Evolutionary conservation across 495 filamentous ascomycete genomes (phyloP).

Genomic region (Lophiostoma macrostomum): DNA sequence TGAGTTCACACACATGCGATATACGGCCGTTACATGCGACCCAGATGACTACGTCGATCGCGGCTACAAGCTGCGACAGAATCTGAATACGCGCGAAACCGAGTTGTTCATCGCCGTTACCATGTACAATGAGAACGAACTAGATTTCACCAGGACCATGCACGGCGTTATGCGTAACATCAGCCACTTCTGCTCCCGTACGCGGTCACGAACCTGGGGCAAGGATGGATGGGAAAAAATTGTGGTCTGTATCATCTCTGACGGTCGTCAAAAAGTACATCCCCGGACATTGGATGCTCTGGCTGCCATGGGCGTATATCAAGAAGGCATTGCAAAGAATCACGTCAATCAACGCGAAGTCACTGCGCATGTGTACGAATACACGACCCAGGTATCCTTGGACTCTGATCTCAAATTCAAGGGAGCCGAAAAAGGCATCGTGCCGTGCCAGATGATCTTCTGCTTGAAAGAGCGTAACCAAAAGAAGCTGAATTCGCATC

Average conservation of each 20-base stretch:
- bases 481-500: slow-evolving; percentile 97
- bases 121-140: slow-evolving; percentile 99
- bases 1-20: slow-evolving; percentile 99
- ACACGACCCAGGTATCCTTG: slow-evolving; percentile 95
- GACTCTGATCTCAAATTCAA: slow-evolving; percentile 97
- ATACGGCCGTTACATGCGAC: slow-evolving; percentile 98
- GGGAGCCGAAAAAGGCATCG: slow-evolving; percentile 96
- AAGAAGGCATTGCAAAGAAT: slow-evolving; percentile 98
- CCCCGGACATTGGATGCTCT: slow-evolving; percentile 91
- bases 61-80: slow-evolving; percentile 95
- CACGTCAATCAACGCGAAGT: slow-evolving; percentile 86
- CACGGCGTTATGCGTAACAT: slow-evolving; percentile 99
- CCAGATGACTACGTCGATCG: slow-evolving; percentile 86
- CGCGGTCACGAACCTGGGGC: slow-evolving; percentile 92
- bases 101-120: slow-evolving; percentile 97
- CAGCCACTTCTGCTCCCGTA: slow-evolving; percentile 87
- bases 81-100: slow-evolving; percentile 89
- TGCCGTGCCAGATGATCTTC: slow-evolving; percentile 98
- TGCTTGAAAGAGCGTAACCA: slow-evolving; percentile 97
- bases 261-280: slow-evolving; percentile 92
- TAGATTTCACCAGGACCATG: slow-evolving; percentile 95
- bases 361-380: slow-evolving; percentile 94
- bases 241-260: slow-evolving; percentile 92
- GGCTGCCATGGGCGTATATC: slow-evolving; percentile 97
- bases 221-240: slow-evolving; percentile 99